Percentiles rank a stretch among this genome's conserved stretches.
These are phyloP conservation scores for Lepiota venenata DNA, from an alignment of 768 basidiomycete species.

Conservation along the genomic window DNA sequence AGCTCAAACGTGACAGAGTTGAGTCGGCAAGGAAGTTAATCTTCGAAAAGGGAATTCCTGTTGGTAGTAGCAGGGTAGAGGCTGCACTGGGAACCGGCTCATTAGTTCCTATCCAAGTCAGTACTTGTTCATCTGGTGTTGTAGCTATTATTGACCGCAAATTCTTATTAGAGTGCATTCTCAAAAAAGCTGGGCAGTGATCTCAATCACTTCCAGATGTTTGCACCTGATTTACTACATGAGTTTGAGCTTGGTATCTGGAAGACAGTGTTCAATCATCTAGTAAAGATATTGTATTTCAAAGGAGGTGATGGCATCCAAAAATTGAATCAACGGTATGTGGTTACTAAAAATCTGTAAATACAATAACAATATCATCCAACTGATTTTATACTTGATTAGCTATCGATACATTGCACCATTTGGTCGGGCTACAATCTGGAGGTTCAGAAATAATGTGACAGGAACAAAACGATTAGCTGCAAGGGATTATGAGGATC, in stretches of 20 bases:
- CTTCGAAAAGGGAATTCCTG: no score
- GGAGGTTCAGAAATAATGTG: slow-evolving; percentile 24
- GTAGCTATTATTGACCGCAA: no score
- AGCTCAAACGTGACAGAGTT: not conserved
- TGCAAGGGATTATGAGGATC: slow-evolving; percentile 34
- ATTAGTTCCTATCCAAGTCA: no score
- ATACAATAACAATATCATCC: not conserved
- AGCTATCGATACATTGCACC: slow-evolving; percentile 22
- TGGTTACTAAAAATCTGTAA: no score
- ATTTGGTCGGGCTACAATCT: slow-evolving; percentile 26
- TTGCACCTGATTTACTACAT: slow-evolving; percentile 34
- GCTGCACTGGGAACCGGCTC: no score
- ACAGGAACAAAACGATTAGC: slow-evolving; percentile 31
- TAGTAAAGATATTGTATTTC: slow-evolving; percentile 27
- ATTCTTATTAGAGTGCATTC: slow-evolving; percentile 30
- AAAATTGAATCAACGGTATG: no score
- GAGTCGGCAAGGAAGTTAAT: not conserved
- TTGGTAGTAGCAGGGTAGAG: no score
- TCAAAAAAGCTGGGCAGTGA: slow-evolving; percentile 15
- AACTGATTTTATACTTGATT: not conserved
- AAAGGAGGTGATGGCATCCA: slow-evolving; percentile 16
- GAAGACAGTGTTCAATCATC: slow-evolving; percentile 33
- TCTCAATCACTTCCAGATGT: slow-evolving; percentile 25
- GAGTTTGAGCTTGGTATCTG: slow-evolving; percentile 37
- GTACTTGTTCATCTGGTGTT: no score